Conservation (phyloP, 352 stramenopile species). For the Pythium monospermum region DNA sequence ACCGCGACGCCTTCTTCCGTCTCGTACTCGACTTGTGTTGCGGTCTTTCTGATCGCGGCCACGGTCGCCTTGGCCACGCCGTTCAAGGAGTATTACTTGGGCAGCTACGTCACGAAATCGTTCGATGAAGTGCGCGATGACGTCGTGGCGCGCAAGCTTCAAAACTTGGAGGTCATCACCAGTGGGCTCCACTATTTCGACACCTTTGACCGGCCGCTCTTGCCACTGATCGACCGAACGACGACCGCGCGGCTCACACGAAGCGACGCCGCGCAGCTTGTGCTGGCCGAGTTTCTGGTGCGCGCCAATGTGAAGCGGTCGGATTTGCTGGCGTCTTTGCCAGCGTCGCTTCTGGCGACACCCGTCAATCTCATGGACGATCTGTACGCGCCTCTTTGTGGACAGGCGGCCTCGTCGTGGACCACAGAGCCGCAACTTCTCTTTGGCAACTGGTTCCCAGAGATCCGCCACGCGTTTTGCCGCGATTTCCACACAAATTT, state of each 20-base stretch:
- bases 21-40: background rate
- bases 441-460: constrained; percentile 37
- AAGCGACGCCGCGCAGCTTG: constrained; percentile 5
- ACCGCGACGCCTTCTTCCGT: too few relatives aligned
- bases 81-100: constrained; percentile 38
- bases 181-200: constrained; percentile 33
- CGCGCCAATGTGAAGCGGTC: constrained; percentile 24
- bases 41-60: background rate
- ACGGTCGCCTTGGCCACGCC: constrained; percentile 8
- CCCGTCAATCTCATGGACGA: constrained; percentile 34
- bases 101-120: constrained; percentile 33
- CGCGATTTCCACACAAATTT: constrained; percentile 30
- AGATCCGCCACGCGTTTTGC: constrained; percentile 35
- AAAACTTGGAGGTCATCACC: constrained; percentile 25
- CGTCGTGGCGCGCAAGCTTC: constrained; percentile 25
- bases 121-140: constrained; percentile 40
- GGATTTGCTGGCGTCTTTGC: constrained; percentile 23
- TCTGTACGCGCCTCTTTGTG: constrained; percentile 29
- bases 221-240: constrained; percentile 25
- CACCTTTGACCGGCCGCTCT: constrained; percentile 22
- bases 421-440: constrained; percentile 25
- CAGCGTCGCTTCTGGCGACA: constrained; percentile 11
- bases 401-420: constrained; percentile 12
- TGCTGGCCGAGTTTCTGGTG: constrained; percentile 32
- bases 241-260: constrained; percentile 6